Conservation (phyloP, 148 eudicot species). For the Hydrangea macrophylla region DNA sequence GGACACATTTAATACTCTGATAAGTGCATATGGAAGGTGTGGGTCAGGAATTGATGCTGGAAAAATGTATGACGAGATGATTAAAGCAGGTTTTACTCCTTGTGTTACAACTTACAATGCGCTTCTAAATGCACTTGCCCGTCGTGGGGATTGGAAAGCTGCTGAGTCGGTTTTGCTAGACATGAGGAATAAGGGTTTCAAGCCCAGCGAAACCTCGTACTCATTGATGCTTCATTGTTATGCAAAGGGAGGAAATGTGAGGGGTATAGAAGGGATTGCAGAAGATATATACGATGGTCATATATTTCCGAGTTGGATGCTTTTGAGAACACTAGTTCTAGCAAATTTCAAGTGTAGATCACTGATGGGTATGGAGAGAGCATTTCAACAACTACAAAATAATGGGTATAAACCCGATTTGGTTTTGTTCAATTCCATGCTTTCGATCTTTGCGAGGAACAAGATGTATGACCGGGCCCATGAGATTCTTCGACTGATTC, state of each 20-base stretch:
- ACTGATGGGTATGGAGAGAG: conserved; percentile 74
- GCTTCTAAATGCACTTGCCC: conserved; percentile 66
- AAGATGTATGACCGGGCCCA: conserved; percentile 69
- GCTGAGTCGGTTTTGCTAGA: conserved; percentile 69
- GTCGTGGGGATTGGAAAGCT: conserved; percentile 73
- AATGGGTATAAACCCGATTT: conserved; percentile 79
- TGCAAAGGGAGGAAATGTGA: conserved; percentile 61
- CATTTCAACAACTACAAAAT: conserved; percentile 54
- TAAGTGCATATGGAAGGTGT: conserved; percentile 82
- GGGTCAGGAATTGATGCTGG: conserved; percentile 61
- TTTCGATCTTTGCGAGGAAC: conserved; percentile 70
- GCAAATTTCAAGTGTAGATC: conserved; percentile 68
- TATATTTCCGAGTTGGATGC: conserved; percentile 83
- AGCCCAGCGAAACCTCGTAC: conserved; percentile 75
- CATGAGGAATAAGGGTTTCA: conserved; percentile 81
- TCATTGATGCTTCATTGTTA: conserved; percentile 75
- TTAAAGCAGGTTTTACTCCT: conserved; percentile 71
- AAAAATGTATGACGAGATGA: conserved; percentile 76
- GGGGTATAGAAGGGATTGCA: conserved; percentile 62
- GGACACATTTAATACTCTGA: conserved; percentile 88
- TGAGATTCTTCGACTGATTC: conserved; percentile 45
- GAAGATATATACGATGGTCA: conserved; percentile 55
- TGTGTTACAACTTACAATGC: conserved; percentile 81
- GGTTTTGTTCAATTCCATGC: conserved; percentile 76
- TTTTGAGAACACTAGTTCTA: conserved; percentile 68